Base-by-base conservation (phyloP, 2,329 filamentous ascomycete genomes). In the Macrophomina phaseolina region DNA sequence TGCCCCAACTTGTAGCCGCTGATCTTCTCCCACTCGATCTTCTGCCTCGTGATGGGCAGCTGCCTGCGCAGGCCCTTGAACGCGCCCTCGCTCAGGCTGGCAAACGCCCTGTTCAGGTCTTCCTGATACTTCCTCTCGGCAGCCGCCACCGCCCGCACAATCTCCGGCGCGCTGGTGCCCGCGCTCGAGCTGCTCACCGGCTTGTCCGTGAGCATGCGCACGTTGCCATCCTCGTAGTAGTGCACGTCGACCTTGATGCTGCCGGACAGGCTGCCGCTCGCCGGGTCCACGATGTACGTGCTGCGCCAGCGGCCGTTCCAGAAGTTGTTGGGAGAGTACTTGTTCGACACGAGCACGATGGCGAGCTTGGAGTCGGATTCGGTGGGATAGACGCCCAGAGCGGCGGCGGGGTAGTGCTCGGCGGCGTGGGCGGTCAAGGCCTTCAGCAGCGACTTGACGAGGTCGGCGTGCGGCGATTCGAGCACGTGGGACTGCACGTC, bases 1-100 rank as follows among this genome's bases (percentile, higher is more conserved):
- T 84, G 83, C 5, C 83, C 82, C 58, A 84, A 52, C 68, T 68
- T 86, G 82, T 99, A 99, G 72, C 93, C 93, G 53, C 92, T 91
- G 71, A 99, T 92, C 84, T 97, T 97, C 80, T 99, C 94, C 95
- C 95, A 99, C 81, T 99, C 95, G 73, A 99, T 94, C 86, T 97
- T 97, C 84, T 99, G 95, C 76, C 95, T 89, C 69, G 95, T 99
- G 68, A 99, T 93, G 0, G 95, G 95, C 77, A 99, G 83, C 81
- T 98, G 95, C 80, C 95, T 88, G 76, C 95, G 88, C 78, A 99
- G 81, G 1, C 90, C 89, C 87, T 98, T 99, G 82, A 99, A 99
- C 0, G 93, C 92, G 9, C 94, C 94, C 82, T 99, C 95, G 75
- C 93, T 95, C 77, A 99, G 83, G 70, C 85, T 90, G 14, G 89